These are phyloP conservation scores for Aspergillus heteromorphus DNA, from an alignment of 495 filamentous ascomycete genomes.

Conservation along the genomic window DNA sequence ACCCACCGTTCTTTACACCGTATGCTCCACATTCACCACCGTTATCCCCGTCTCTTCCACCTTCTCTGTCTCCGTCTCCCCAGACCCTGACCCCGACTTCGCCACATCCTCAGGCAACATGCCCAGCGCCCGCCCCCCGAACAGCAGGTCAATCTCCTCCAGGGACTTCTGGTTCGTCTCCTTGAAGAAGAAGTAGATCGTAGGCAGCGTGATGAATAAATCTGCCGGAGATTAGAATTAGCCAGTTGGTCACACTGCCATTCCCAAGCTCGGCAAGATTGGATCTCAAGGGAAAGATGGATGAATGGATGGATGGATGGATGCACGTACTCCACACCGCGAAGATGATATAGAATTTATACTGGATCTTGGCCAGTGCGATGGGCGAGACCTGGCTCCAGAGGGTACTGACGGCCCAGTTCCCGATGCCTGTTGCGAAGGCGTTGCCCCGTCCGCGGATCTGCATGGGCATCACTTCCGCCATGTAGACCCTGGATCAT, in stretches of 20 bases:
- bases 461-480: slow-evolving; percentile 47
- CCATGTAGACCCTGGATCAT: slow-evolving; percentile 38
- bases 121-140: slow-evolving; percentile 45
- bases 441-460: slow-evolving; percentile 45
- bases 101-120: slow-evolving; percentile 33
- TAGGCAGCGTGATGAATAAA: slow-evolving; percentile 26
- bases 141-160: slow-evolving; percentile 53
- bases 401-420: slow-evolving; percentile 47
- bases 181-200: slow-evolving; percentile 49
- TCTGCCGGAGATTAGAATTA: slow-evolving; percentile 16
- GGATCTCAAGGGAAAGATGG: background rate
- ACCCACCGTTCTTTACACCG: background rate
- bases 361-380: slow-evolving; percentile 36
- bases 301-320: background rate
- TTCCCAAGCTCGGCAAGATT: background rate
- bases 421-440: slow-evolving; percentile 42
- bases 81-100: slow-evolving; percentile 7
- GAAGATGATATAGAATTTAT: slow-evolving; percentile 47
- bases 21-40: slow-evolving; percentile 16
- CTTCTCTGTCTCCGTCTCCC: slow-evolving; percentile 6
- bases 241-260: no score
- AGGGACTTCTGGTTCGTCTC: slow-evolving; percentile 52
- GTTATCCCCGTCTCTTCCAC: slow-evolving; percentile 10
- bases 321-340: slow-evolving; percentile 33
- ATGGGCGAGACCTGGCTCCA: slow-evolving; percentile 48